Conservation (phyloP, 164 flowering plant genomes). For the Vitis riparia region DNA sequence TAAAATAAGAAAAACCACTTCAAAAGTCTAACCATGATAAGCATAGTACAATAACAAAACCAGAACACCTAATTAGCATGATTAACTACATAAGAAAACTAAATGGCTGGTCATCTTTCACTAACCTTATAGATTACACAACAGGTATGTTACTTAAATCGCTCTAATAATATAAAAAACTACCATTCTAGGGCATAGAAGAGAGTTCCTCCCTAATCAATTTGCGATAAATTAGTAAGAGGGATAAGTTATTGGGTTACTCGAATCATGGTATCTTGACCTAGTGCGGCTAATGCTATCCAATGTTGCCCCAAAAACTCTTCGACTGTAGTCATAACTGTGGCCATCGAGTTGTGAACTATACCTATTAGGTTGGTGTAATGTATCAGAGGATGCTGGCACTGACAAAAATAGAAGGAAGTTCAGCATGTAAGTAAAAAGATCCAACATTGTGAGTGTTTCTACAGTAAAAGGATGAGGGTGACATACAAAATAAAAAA, state of each 20-base stretch:
- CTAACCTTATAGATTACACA: too few relatives aligned
- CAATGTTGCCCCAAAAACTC: conserved; percentile 41
- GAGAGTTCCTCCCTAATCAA: not conserved
- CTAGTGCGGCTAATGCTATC: conserved; percentile 44
- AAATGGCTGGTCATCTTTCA: too few relatives aligned
- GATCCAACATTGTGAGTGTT: not conserved
- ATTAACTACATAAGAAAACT: too few relatives aligned
- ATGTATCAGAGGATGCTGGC: conserved; percentile 40
- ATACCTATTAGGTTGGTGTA: conserved; percentile 38
- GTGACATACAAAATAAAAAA: not conserved
- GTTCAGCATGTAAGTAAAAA: conserved; percentile 7
- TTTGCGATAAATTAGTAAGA: conserved; percentile 16
- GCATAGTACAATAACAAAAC: too few relatives aligned
- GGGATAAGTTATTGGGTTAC: conserved; percentile 27
- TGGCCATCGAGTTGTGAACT: conserved; percentile 34
- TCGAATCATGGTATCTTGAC: conserved; percentile 42
- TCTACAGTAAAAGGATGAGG: not conserved
- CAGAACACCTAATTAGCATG: too few relatives aligned
- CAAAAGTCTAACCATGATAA: too few relatives aligned
- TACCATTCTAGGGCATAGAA: not conserved
- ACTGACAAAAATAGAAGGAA: conserved; percentile 28
- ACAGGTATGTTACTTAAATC: too few relatives aligned
- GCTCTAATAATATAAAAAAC: not conserved
- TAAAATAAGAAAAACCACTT: too few relatives aligned
- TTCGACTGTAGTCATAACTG: conserved; percentile 47